Base-by-base conservation (phyloP, 306 rosid species). In the Quercus engelmannii region DNA sequence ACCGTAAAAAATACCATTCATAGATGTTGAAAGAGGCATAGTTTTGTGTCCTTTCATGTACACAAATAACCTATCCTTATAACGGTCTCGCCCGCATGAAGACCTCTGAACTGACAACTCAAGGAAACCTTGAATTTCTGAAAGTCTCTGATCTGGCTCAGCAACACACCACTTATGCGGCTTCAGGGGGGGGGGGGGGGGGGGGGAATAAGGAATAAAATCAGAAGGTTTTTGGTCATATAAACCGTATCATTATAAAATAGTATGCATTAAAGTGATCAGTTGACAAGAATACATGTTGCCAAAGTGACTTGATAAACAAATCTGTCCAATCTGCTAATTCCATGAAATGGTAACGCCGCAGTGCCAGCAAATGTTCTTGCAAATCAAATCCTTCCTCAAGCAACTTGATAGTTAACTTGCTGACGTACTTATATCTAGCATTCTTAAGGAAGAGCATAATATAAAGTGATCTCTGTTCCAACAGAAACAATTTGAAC, bases 291-390 rank as follows among this genome's bases (percentile, higher is more conserved):
- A 76, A 64, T 91, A 91, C 97, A 86, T 93, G 97, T 83, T 85
- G 84, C 95, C 97, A 92, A 73, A 95, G 96, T 74, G 92, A 89
- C 85, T 89, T 83, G 83, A 95, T 88, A 88, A 95, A 95, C 85
- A 92, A 84, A 93, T 92, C 97, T 82, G 97, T 96, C 99, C 99
- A 95, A 79, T 95, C 99, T 69, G 96, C 97, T 68, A 87, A 51
- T 85, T 95, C 99, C 99, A 95, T 92, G 76, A 95, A 92, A 85
- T 95, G 93, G 81, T 95, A 92, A 35, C 90, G 96, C 78, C 94
- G 89, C 78, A 95, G 81, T 56, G 99, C 94, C 85, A 88, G 83
- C 72, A 92, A 89, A 92, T 95, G 98, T 71, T 90, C 97, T 80
- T 81, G 94, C 86, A 95, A 85, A 86, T 87, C 87, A 86, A 95